Conservation (phyloP, 352 stramenopile species). For the Globisporangium apiculatum region DNA sequence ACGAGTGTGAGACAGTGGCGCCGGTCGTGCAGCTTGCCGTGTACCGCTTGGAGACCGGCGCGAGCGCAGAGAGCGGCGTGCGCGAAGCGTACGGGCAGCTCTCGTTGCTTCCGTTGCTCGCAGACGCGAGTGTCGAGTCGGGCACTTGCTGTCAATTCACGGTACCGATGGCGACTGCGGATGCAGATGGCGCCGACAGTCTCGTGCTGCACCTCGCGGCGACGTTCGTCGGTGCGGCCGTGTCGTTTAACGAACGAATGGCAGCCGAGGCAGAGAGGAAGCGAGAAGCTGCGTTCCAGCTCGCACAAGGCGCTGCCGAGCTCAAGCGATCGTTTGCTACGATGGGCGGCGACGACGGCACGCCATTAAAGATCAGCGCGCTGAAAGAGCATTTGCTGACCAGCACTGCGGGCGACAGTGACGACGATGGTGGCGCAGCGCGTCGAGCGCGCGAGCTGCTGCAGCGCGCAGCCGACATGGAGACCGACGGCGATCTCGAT, state of each 20-base stretch:
- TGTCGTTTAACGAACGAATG: slow-evolving; percentile 19
- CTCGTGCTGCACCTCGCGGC: slow-evolving; percentile 13
- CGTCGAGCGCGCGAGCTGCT: slow-evolving; percentile 19
- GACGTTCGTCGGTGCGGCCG: slow-evolving; percentile 14
- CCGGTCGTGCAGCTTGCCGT: slow-evolving; percentile 26
- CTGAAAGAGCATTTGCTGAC: slow-evolving; percentile 21
- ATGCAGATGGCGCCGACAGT: background rate
- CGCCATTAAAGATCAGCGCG: slow-evolving; percentile 19
- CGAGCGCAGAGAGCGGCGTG: slow-evolving; percentile 16
- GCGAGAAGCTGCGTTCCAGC: slow-evolving; percentile 14
- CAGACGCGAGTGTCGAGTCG: slow-evolving; percentile 4
- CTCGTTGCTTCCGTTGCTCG: slow-evolving; percentile 13
- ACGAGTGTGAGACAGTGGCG: slow-evolving; percentile 16
- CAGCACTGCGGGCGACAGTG: background rate
- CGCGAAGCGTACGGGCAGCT: slow-evolving; percentile 18
- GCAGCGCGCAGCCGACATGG: slow-evolving; percentile 26
- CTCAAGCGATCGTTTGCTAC: slow-evolving; percentile 35
- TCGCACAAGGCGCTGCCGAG: slow-evolving; percentile 30
- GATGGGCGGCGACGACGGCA: slow-evolving; percentile 29
- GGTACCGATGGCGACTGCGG: slow-evolving; percentile 8
- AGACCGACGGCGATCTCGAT: slow-evolving; percentile 33
- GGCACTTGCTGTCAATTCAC: background rate
- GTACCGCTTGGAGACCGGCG: slow-evolving; percentile 8
- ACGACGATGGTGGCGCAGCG: background rate
- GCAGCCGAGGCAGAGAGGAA: slow-evolving; percentile 12